Percentiles rank a stretch among this genome's conserved stretches.
Evolutionary conservation across 2,329 filamentous ascomycete genomes (phyloP).

Genomic region (Corynespora cassiicola): DNA sequence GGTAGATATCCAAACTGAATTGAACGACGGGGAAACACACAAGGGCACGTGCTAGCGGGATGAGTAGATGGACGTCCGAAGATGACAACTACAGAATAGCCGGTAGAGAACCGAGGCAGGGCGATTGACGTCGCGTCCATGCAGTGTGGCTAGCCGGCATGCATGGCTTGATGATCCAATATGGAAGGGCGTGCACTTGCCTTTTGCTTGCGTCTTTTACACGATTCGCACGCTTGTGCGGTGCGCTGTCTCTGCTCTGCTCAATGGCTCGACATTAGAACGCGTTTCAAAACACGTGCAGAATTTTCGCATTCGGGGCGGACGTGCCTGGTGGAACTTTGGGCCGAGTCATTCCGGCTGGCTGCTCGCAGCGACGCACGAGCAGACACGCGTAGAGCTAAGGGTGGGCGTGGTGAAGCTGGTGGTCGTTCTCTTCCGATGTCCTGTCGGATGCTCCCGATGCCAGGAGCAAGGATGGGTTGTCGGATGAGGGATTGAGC

Average conservation of each 20-base stretch:
- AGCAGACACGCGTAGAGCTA: slow-evolving; percentile 29
- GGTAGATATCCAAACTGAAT: too few species aligned
- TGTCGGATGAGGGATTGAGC: slow-evolving; percentile 36
- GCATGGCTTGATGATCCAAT: slow-evolving; percentile 10
- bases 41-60: slow-evolving; percentile 2
- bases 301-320: slow-evolving; percentile 9
- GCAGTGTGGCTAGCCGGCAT: background rate
- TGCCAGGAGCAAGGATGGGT: slow-evolving; percentile 25
- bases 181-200: slow-evolving; percentile 49
- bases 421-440: slow-evolving; percentile 22
- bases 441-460: slow-evolving; percentile 21
- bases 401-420: slow-evolving; percentile 11
- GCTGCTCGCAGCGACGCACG: slow-evolving; percentile 13
- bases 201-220: slow-evolving; percentile 73
- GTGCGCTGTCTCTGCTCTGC: slow-evolving; percentile 69
- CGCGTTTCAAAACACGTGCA: slow-evolving; percentile 7
- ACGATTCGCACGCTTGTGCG: slow-evolving; percentile 68
- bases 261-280: slow-evolving; percentile 59
- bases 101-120: slow-evolving; percentile 4
- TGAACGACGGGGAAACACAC: background rate
- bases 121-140: background rate
- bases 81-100: slow-evolving; percentile 4
- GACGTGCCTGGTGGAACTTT: slow-evolving; percentile 41
- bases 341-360: slow-evolving; percentile 38
- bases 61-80: slow-evolving; percentile 10